Conservation (phyloP, 129 eudicot species). For the Smallanthus sonchifolius region DNA sequence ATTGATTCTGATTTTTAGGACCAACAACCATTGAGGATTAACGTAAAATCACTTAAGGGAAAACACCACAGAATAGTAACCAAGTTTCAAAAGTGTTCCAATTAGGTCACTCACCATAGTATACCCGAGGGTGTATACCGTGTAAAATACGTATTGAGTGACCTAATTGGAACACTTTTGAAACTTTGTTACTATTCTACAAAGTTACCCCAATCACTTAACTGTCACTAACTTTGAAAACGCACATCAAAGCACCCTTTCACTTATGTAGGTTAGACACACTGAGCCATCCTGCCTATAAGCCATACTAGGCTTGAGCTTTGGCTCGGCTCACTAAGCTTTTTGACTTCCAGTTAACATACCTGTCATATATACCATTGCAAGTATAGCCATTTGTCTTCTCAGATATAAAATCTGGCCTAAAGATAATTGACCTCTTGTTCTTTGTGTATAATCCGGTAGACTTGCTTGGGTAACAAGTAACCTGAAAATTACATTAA, state of each 20-base stretch:
- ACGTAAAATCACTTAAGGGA: not conserved
- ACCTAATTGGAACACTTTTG: too few relatives aligned
- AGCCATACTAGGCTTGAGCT: not conserved
- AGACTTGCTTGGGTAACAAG: slow-evolving; percentile 48
- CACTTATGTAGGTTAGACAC: not conserved
- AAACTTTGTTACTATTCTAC: too few relatives aligned
- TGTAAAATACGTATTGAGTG: too few relatives aligned
- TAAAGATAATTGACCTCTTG: slow-evolving; percentile 38
- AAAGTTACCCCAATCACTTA: too few relatives aligned
- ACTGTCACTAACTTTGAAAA: not conserved
- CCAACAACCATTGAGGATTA: not conserved
- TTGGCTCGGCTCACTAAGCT: not conserved
- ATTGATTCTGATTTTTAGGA: not conserved
- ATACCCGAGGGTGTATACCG: too few relatives aligned
- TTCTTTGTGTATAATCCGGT: slow-evolving; percentile 39
- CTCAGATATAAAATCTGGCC: slow-evolving; percentile 40
- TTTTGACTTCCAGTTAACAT: not conserved
- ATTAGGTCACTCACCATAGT: too few relatives aligned
- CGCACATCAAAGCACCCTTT: not conserved
- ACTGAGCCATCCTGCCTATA: not conserved
- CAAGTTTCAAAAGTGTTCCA: too few relatives aligned
- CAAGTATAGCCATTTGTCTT: slow-evolving; percentile 28
- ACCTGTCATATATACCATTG: slow-evolving; percentile 46
- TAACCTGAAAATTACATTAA: slow-evolving; percentile 31
- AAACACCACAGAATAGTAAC: too few relatives aligned